Evolutionary conservation across 805 yeast genomes (phyloP).

Genomic region (Kregervanrija fluxuum): DNA sequence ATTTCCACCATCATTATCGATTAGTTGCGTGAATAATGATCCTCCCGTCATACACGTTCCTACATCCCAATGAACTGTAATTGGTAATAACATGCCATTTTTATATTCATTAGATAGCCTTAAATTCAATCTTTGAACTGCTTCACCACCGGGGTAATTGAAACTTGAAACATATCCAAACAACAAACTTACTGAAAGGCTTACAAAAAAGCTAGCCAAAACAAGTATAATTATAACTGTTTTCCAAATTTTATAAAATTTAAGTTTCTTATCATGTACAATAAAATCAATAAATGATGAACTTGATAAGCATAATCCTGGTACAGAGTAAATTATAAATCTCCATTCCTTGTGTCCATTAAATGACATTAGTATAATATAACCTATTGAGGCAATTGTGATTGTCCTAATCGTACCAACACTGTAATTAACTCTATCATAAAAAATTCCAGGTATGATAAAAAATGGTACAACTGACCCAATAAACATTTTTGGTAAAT

Average conservation of each 20-base stretch:
- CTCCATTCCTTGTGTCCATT: slow-evolving; percentile 96
- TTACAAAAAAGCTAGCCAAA: too few species aligned
- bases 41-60: slow-evolving; percentile 86
- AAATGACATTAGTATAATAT: slow-evolving; percentile 57
- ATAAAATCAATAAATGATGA: slow-evolving; percentile 31
- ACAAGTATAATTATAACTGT: not conserved
- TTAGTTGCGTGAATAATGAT: slow-evolving; percentile 63
- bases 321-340: slow-evolving; percentile 70
- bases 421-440: slow-evolving; percentile 21
- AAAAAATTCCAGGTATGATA: slow-evolving; percentile 27
- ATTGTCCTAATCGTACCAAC: slow-evolving; percentile 35
- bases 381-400: slow-evolving; percentile 45
- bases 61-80: slow-evolving; percentile 65
- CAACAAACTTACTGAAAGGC: slow-evolving; percentile 28
- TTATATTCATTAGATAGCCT: slow-evolving; percentile 5
- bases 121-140: slow-evolving; percentile 46
- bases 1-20: slow-evolving; percentile 17
- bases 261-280: slow-evolving; percentile 9
- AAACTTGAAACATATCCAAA: slow-evolving; percentile 58
- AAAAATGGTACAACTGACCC: slow-evolving; percentile 39
- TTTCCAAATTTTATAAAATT: too few species aligned
- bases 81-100: slow-evolving; percentile 4
- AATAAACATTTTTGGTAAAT: slow-evolving; percentile 39
- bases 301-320: slow-evolving; percentile 57
- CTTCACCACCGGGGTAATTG: slow-evolving; percentile 89